Conservation (phyloP, 345 rosid species). For the Citrus medica region DNA sequence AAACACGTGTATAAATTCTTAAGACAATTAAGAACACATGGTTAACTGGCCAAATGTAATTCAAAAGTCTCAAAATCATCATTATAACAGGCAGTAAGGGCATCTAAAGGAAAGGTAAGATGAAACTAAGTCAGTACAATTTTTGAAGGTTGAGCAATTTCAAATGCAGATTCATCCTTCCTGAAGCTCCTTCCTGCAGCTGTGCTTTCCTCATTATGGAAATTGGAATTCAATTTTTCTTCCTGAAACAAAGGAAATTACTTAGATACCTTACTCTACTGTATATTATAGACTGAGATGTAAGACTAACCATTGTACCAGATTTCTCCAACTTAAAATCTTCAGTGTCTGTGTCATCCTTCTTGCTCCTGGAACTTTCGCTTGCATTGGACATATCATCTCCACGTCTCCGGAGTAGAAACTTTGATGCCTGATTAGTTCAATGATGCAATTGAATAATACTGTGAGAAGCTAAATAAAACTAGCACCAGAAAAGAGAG, state of each 20-base stretch:
- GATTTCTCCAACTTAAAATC: slow-evolving; percentile 41
- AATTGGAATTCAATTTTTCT: slow-evolving; percentile 12
- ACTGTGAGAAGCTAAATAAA: slow-evolving; percentile 1
- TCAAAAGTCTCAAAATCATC: not conserved
- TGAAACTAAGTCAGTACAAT: slow-evolving; percentile 21
- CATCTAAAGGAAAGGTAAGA: not conserved
- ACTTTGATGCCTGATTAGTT: slow-evolving; percentile 56
- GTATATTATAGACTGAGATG: not conserved
- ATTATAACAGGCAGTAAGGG: not conserved
- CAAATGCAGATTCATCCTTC: slow-evolving; percentile 18
- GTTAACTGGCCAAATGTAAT: not conserved
- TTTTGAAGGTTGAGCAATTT: slow-evolving; percentile 23
- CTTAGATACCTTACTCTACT: not conserved
- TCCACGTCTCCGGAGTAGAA: slow-evolving; percentile 35
- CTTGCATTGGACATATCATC: slow-evolving; percentile 31
- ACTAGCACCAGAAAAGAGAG: not conserved
- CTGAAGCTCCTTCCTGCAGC: slow-evolving; percentile 6
- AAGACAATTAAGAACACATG: not conserved
- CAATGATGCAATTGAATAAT: slow-evolving; percentile 15
- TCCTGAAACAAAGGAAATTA: slow-evolving; percentile 15
- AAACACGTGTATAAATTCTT: not conserved
- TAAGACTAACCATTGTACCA: slow-evolving; percentile 45
- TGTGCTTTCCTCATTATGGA: slow-evolving; percentile 12
- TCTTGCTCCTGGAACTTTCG: slow-evolving; percentile 28
- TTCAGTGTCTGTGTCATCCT: slow-evolving; percentile 29